A percentile compares a stretch with the other conserved stretches of the same genome.
Evolutionary conservation across 2,329 filamentous ascomycete genomes (phyloP).

Genomic region (Monosporascus sp.): DNA sequence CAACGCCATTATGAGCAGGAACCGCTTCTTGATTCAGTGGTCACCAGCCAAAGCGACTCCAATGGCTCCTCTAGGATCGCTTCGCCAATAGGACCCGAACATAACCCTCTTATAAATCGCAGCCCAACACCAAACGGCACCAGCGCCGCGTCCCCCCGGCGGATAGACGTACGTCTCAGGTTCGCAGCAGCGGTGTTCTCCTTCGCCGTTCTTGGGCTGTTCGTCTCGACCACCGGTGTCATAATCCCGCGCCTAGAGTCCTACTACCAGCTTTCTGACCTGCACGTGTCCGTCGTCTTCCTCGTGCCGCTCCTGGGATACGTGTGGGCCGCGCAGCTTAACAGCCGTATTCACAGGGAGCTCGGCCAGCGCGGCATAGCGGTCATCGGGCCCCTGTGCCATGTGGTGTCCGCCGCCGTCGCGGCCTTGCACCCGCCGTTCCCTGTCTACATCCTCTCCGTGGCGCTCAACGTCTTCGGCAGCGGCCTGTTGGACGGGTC

Average conservation of each 20-base stretch:
- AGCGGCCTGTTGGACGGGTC: conserved; percentile 37
- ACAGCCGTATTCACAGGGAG: conserved; percentile 31
- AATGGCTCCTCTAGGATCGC: no score
- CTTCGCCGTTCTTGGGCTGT: conserved; percentile 19
- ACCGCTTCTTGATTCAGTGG: no score
- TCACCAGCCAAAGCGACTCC: no score
- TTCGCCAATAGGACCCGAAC: no score
- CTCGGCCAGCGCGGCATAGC: conserved; percentile 40
- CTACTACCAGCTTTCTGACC: conserved; percentile 37
- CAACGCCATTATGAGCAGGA: no score
- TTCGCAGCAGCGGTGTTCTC: conserved; percentile 14
- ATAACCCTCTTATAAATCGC: no score
- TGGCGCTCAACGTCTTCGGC: conserved; percentile 31
- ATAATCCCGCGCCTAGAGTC: conserved; percentile 31
- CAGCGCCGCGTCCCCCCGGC: no score
- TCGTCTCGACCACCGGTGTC: conserved; percentile 24
- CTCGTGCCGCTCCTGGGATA: conserved; percentile 39
- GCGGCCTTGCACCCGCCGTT: conserved; percentile 28
- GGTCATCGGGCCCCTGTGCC: conserved; percentile 31
- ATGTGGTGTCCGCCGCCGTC: conserved; percentile 25
- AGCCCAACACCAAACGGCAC: no score
- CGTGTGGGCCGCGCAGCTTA: conserved; percentile 34
- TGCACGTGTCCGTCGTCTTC: conserved; percentile 40
- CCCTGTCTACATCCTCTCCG: conserved; percentile 24
- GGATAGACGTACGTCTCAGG: neutral